These are phyloP conservation scores for Ustilago bromivora DNA, from an alignment of 1,284 basidiomycete genomes.

Conservation along the genomic window DNA sequence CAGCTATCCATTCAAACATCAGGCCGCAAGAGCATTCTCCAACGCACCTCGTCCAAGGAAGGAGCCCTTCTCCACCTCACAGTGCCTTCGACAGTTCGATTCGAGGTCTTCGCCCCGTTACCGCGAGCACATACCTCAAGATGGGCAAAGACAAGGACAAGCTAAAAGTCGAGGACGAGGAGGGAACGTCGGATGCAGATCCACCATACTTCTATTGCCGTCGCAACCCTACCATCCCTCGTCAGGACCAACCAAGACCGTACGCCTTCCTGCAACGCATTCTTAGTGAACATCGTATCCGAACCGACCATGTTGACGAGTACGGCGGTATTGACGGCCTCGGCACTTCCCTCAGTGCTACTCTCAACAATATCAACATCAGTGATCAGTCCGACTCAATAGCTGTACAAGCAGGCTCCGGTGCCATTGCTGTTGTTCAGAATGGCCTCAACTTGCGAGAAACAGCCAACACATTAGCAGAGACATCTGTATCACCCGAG, in stretches of 20 bases:
- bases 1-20: not conserved
- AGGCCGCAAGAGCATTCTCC: not conserved
- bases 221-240: constrained; percentile 45
- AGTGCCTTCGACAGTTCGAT: not conserved
- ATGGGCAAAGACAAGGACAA: constrained; percentile 46
- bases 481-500: constrained; percentile 10
- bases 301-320: constrained; percentile 12
- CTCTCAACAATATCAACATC: not conserved
- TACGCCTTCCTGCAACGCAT: constrained; percentile 51
- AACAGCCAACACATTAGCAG: constrained; percentile 32
- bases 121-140: not conserved
- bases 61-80: not conserved
- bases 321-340: constrained; percentile 8
- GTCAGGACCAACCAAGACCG: constrained; percentile 35
- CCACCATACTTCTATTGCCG: constrained; percentile 51
- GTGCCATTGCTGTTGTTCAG: constrained; percentile 35
- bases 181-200: constrained; percentile 12
- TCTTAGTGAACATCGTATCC: constrained; percentile 41
- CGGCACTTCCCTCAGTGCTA: not conserved
- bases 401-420: constrained; percentile 26
- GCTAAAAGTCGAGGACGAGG: constrained; percentile 11
- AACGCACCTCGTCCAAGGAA: not conserved
- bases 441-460: constrained; percentile 38
- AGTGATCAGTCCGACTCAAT: constrained; percentile 18
- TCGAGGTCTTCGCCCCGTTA: not conserved